Conservation (phyloP, 192 early-diverging fungal species). For the Umbelopsis isabellina region DNA sequence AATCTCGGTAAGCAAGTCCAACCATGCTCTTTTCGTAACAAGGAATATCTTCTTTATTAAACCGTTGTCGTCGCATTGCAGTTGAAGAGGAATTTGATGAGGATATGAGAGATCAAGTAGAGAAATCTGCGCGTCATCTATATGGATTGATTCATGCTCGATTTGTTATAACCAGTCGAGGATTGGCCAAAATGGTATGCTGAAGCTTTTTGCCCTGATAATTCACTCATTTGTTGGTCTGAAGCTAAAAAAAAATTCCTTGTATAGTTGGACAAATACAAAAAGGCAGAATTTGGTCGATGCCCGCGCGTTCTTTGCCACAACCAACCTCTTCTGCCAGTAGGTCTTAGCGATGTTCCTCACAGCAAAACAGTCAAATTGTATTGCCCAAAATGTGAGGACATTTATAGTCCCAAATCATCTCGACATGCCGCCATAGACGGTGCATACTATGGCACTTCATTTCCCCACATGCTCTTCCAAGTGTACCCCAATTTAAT, state of each 20-base stretch:
- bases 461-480: conserved; percentile 95
- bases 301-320: conserved; percentile 95
- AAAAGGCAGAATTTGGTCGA: conserved; percentile 92
- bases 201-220: background rate
- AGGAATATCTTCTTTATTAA: background rate
- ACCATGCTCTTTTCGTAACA: background rate
- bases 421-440: conserved; percentile 85
- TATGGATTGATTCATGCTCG: conserved; percentile 99
- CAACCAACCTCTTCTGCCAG: conserved; percentile 86
- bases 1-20: conserved; percentile 55
- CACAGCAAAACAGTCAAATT: conserved; percentile 88
- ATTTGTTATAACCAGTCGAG: conserved; percentile 90
- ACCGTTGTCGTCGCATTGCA: background rate
- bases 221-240: background rate
- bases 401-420: conserved; percentile 93
- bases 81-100: conserved; percentile 72
- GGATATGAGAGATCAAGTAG: conserved; percentile 77
- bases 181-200: conserved; percentile 88
- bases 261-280: conserved; percentile 83
- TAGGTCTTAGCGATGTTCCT: conserved; percentile 87
- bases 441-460: conserved; percentile 96
- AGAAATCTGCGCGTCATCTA: conserved; percentile 86
- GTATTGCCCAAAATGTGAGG: conserved; percentile 96
- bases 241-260: background rate
- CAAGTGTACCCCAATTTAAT: conserved; percentile 85